Evolutionary conservation across 2,329 filamentous ascomycete species (phyloP).

Genomic region (Alternaria ethzedia): DNA sequence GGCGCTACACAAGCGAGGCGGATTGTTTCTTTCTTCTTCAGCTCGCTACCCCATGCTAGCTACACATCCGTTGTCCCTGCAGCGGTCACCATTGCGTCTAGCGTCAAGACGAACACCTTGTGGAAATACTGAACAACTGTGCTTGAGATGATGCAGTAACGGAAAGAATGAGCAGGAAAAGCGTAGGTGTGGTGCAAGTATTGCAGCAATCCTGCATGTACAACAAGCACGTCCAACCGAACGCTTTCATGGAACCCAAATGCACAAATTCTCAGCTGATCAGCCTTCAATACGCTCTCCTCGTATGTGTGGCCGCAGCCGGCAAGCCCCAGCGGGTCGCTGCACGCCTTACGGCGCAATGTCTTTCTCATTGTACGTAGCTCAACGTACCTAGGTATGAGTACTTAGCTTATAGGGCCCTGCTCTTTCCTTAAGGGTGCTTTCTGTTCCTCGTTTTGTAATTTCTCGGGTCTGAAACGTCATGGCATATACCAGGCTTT

Average conservation of each 20-base stretch:
- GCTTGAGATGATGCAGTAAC: background rate
- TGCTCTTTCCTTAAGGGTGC: background rate
- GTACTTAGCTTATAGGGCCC: background rate
- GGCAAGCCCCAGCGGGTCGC: constrained; percentile 13
- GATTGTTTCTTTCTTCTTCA: constrained; percentile 2
- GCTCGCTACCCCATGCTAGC: constrained; percentile 12
- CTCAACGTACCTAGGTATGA: background rate
- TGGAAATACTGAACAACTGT: background rate
- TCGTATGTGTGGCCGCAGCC: constrained; percentile 1
- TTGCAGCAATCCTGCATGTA: background rate
- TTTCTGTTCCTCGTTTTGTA: background rate
- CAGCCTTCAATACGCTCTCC: constrained; percentile 2
- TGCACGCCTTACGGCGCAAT: constrained; percentile 4
- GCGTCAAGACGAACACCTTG: background rate
- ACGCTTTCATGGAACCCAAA: background rate
- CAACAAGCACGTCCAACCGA: background rate
- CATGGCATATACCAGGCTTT: constrained; percentile 6
- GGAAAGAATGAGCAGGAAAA: background rate
- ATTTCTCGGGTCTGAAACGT: background rate
- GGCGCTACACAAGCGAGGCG: background rate
- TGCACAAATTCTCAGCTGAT: background rate
- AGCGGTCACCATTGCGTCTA: background rate
- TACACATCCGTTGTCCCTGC: background rate
- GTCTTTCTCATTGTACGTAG: background rate
- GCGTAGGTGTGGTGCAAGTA: background rate